A percentile compares a stretch with the other conserved stretches of the same genome.
These are phyloP conservation scores for Paraglomus occultum DNA, from an alignment of 192 early-diverging fungal genomes.

Conservation along the genomic window DNA sequence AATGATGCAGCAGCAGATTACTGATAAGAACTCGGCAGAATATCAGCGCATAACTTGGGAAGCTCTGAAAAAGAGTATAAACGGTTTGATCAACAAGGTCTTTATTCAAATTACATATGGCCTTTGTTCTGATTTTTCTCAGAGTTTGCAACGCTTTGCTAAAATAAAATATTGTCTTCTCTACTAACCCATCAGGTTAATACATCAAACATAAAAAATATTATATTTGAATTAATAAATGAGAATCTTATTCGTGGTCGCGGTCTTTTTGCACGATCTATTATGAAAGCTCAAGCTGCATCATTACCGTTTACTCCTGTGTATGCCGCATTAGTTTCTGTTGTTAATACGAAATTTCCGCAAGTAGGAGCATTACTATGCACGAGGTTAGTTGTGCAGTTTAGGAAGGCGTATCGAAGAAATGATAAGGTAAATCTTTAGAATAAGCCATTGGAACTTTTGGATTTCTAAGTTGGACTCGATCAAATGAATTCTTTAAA, in stretches of 20 bases:
- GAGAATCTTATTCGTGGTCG: conserved; percentile 92
- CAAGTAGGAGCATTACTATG: conserved; percentile 86
- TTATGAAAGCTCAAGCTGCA: conserved; percentile 88
- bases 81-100: conserved; percentile 91
- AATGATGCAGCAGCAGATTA: conserved; percentile 68
- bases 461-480: background rate
- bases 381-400: conserved; percentile 80
- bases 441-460: background rate
- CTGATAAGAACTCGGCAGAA: conserved; percentile 62
- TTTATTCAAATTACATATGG: background rate
- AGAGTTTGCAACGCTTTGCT: background rate
- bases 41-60: conserved; percentile 96
- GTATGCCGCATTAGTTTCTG: conserved; percentile 82
- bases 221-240: conserved; percentile 83
- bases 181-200: conserved; percentile 56
- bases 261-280: conserved; percentile 78
- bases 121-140: background rate
- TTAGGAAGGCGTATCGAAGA: conserved; percentile 85
- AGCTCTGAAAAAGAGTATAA: conserved; percentile 89
- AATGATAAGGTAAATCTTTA: conserved; percentile 73
- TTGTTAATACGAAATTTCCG: conserved; percentile 94
- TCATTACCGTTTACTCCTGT: conserved; percentile 90
- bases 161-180: background rate
- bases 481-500: background rate
- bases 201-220: conserved; percentile 83